A percentile compares a stretch with the other conserved stretches of the same genome.
Conservation (phyloP, 192 early-diverging fungal genomes). For the Pilaira anomala region DNA sequence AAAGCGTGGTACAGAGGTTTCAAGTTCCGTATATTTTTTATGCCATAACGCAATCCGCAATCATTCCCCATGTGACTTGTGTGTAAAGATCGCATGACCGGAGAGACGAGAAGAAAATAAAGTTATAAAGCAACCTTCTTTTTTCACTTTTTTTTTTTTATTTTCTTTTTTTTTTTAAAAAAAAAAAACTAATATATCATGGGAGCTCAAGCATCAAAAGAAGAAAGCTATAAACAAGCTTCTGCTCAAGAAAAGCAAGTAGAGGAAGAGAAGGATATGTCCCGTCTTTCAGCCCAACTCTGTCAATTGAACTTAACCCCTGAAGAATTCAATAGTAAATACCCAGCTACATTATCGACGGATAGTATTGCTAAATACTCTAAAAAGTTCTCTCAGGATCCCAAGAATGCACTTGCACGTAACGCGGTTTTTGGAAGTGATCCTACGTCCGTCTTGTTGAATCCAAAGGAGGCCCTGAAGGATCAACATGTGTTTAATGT, state of each 20-base stretch:
- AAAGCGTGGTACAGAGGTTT: no score
- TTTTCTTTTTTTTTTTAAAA: no score
- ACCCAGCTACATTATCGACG: conserved; percentile 13
- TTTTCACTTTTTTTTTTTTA: no score
- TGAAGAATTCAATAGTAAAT: not conserved
- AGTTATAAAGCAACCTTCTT: not conserved
- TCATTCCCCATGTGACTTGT: no score
- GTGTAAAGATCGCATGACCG: no score
- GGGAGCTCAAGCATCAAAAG: conserved; percentile 25
- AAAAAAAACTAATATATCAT: no score
- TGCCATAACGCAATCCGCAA: no score
- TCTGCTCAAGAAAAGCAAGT: not conserved
- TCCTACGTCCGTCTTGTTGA: conserved; percentile 55
- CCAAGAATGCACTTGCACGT: conserved; percentile 67
- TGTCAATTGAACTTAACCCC: not conserved
- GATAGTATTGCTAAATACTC: conserved; percentile 31
- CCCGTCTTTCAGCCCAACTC: not conserved
- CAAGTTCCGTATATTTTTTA: no score
- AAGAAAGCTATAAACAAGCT: not conserved
- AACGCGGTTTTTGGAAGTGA: conserved; percentile 62
- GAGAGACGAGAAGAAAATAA: no score
- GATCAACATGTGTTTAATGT: conserved; percentile 55
- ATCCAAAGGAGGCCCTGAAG: conserved; percentile 51
- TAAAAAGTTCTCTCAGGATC: conserved; percentile 51
- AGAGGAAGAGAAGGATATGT: not conserved